phyloP scores from a whole-genome alignment of 139 green algal species.

The Mesotaenium endlicherianum region DNA sequence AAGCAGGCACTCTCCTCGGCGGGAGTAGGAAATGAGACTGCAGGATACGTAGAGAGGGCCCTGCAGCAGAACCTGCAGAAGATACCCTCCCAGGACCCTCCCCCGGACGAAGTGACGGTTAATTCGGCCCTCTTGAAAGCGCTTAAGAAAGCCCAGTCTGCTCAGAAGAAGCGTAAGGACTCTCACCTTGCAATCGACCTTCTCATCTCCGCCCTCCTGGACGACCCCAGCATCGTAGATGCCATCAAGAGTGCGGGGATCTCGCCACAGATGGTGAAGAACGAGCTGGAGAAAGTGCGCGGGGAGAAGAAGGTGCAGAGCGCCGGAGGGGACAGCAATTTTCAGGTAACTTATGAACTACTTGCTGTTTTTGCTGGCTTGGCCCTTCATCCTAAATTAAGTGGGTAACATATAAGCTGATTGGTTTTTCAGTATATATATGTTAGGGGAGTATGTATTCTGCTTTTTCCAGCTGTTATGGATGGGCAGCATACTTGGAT shows the following conservation, averaged over 20 bases:
- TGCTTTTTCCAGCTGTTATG: too few species aligned
- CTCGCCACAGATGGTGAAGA: conserved; percentile 7
- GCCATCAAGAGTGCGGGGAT: conserved; percentile 37
- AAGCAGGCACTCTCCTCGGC: background rate
- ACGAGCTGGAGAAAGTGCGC: conserved; percentile 6
- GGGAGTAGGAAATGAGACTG: background rate
- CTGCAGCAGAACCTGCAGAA: conserved; percentile 25
- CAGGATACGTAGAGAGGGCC: conserved; percentile 2
- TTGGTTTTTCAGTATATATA: too few species aligned
- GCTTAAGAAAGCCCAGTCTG: conserved; percentile 21
- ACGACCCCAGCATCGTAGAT: conserved; percentile 37
- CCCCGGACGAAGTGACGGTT: conserved; percentile 36
- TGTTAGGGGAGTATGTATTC: too few species aligned
- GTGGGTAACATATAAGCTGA: too few species aligned
- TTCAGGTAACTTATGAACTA: conserved; percentile 21
- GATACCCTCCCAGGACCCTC: conserved; percentile 32
- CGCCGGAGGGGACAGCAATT: conserved; percentile 21
- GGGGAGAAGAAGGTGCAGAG: conserved; percentile 37
- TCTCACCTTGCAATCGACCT: conserved; percentile 42
- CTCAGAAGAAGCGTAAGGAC: conserved; percentile 50
- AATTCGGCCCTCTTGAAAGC: conserved; percentile 32
- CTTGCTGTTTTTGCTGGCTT: background rate
- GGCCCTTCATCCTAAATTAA: too few species aligned
- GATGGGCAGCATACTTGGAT: too few species aligned
- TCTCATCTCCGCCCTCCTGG: conserved; percentile 32